Conservation (phyloP, 192 early-diverging fungal genomes). For the Coemansia sp. region DNA sequence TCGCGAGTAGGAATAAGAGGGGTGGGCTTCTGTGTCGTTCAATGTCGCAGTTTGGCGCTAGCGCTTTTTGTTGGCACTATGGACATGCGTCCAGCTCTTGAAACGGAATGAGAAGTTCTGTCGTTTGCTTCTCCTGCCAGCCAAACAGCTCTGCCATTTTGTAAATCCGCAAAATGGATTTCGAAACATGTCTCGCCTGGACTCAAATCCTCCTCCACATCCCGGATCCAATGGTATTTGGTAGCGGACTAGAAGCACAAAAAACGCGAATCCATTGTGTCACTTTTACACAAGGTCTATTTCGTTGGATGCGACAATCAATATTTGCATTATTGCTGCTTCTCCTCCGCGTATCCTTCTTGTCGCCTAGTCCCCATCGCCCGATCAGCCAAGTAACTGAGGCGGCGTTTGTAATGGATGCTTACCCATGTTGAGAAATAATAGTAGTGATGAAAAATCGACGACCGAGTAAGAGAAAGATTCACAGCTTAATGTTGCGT, state of each 20-base stretch:
- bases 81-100: too few species aligned
- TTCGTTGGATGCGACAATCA: neutral
- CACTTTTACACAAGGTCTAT: neutral
- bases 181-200: neutral
- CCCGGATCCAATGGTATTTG: neutral
- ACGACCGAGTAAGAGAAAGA: constrained; percentile 34
- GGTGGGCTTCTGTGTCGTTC: too few species aligned
- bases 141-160: neutral
- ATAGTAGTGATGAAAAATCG: constrained; percentile 25
- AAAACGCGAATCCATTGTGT: neutral
- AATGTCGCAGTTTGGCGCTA: neutral
- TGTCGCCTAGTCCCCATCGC: neutral
- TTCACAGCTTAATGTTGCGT: neutral
- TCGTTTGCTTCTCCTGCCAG: too few species aligned
- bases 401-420: constrained; percentile 15
- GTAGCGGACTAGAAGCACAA: neutral
- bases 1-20: too few species aligned
- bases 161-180: neutral
- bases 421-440: constrained; percentile 39
- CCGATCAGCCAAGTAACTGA: neutral
- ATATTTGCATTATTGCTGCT: neutral
- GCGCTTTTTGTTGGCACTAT: neutral
- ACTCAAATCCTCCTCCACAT: neutral
- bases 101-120: too few species aligned
- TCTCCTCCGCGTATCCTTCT: neutral